These are phyloP conservation scores for Phytophthora meadii DNA, from an alignment of 352 stramenopile genomes.

Conservation along the genomic window DNA sequence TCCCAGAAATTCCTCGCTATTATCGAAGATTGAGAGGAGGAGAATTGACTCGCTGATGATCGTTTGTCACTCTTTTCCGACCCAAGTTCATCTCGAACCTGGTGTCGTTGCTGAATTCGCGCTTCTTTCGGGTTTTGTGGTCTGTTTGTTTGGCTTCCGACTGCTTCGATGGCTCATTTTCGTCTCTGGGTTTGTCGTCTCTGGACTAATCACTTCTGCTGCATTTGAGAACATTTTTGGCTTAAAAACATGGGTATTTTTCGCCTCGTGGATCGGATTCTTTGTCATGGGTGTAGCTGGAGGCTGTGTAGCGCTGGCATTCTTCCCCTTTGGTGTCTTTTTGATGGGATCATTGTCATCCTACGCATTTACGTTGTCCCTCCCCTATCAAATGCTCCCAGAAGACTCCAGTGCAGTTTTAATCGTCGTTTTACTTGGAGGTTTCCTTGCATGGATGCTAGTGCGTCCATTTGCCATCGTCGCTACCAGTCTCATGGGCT, in stretches of 20 bases:
- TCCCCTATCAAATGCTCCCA: constrained; percentile 53
- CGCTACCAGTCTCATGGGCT: constrained; percentile 72
- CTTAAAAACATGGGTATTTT: constrained; percentile 49
- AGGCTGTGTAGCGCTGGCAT: constrained; percentile 51
- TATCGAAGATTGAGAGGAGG: background rate
- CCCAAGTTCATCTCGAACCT: constrained; percentile 46
- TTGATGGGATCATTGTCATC: constrained; percentile 48
- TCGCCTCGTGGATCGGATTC: constrained; percentile 62
- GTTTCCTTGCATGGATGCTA: constrained; percentile 59
- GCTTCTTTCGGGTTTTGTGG: constrained; percentile 48
- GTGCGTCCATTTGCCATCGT: constrained; percentile 61
- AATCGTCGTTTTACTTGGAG: constrained; percentile 45
- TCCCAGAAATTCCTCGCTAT: too few species aligned
- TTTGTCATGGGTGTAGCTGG: constrained; percentile 39
- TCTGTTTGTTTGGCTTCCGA: constrained; percentile 64
- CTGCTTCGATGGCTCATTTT: constrained; percentile 57
- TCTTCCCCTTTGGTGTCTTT: constrained; percentile 62
- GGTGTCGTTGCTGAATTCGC: constrained; percentile 56
- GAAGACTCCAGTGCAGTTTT: constrained; percentile 32
- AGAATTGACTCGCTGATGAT: constrained; percentile 13
- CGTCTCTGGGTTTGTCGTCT: constrained; percentile 59
- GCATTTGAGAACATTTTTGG: constrained; percentile 54
- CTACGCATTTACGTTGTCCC: constrained; percentile 49
- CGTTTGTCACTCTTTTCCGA: constrained; percentile 25
- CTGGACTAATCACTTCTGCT: constrained; percentile 50